Evolutionary conservation across 2,329 filamentous ascomycete genomes (phyloP), one percentile per base, ranked within the genome.

Genomic region (Colletotrichum filicis): DNA sequence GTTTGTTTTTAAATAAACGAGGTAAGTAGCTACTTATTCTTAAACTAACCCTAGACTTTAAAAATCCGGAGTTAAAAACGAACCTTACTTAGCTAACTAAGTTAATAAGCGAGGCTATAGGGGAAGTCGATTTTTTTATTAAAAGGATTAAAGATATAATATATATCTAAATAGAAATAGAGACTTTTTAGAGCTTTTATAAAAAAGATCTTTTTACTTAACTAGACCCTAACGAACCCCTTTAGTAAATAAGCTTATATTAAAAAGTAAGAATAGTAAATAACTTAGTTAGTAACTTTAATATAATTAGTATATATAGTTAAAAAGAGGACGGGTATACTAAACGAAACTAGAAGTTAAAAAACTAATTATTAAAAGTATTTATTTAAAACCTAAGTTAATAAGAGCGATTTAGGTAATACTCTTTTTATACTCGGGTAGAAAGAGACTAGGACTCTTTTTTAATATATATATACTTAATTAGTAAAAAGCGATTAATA

Each of bases 391-490:
- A 32, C 9, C 3, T 0, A 0, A 32, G 3, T 32, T 32, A 32
- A 7, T 2, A 32, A 30, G 3, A 28, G 12, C 1, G 2, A 3
- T 28, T 4, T 6, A 3, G 0, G 1, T 57, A n/a, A 1, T 30
- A 30, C 14, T 30, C 19, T 28, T 11, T 56, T 30, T 7, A n/a
- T 2, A n/a, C n/a, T 30, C 1, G 5, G 0, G 5, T 30, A 30
- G 9, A 56, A 9, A 1, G 0, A 32, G 1, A 4, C 0, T 19
- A 30, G 1, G 2, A 56, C 3, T 4, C 0, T 2, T 30, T 9
- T 56, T 56, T 56, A 30, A 56, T 24, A 56, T 7, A 0, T 56
- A 28, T n/a, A n/a, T 56, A 19, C 3, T n/a, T 19, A 9, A 56
- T 19, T 28, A 9, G 4, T 26, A 56, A n/a, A 56, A 56, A 8